Conservation (phyloP, 257 asterid species). For the Lycium ferocissimum region DNA sequence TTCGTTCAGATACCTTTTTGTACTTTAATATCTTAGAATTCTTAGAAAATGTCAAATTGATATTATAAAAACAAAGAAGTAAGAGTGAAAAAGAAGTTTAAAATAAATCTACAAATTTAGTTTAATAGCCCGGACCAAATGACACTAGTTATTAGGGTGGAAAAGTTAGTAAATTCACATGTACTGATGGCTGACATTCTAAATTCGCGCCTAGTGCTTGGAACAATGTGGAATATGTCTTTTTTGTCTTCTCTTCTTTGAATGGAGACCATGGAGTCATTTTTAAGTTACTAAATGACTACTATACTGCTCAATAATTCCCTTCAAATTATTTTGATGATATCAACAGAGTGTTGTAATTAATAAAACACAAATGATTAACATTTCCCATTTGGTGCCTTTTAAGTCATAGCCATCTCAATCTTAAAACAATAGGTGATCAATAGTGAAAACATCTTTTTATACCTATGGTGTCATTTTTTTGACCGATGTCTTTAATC, state of each 20-base stretch:
- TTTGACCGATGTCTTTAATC: not conserved
- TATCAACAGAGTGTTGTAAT: not conserved
- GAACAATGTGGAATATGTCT: not conserved
- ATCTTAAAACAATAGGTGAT: not conserved
- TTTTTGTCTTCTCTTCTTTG: not conserved
- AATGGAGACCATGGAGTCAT: not conserved
- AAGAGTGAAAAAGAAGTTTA: too few species aligned
- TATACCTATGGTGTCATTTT: conserved; percentile 14
- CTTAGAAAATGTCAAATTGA: too few species aligned
- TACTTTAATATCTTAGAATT: too few species aligned
- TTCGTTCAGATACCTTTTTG: too few species aligned
- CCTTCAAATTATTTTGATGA: not conserved
- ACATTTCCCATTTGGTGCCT: not conserved
- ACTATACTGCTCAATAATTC: not conserved
- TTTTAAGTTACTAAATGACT: not conserved
- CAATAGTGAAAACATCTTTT: not conserved
- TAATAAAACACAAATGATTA: not conserved
- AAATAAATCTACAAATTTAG: too few species aligned
- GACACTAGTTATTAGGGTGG: too few species aligned
- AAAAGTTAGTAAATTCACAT: too few species aligned
- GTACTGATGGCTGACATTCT: too few species aligned
- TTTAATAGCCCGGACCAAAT: too few species aligned
- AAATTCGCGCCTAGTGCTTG: too few species aligned
- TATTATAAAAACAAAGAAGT: too few species aligned
- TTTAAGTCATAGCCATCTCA: not conserved